phyloP scores from a whole-genome alignment of 352 stramenopile genomes.

The Saprolegnia diclina region DNA sequence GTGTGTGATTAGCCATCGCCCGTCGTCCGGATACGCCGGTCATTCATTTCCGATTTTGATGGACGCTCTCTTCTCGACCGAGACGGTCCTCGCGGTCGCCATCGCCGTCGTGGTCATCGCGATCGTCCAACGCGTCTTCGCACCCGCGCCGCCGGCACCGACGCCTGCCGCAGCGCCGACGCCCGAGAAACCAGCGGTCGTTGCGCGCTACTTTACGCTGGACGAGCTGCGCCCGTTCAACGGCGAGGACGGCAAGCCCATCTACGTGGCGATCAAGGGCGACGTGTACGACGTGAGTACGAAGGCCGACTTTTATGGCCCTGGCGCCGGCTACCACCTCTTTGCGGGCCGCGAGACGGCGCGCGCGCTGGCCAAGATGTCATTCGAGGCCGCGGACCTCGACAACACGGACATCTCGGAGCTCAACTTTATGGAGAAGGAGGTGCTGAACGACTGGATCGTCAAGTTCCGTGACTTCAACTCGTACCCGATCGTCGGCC shows the following conservation, averaged over 20 bases:
- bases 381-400: slow-evolving; percentile 91
- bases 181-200: slow-evolving; percentile 41
- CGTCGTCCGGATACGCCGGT: background rate
- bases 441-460: slow-evolving; percentile 89
- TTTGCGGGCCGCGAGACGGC: slow-evolving; percentile 95
- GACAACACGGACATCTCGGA: slow-evolving; percentile 77
- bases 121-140: slow-evolving; percentile 9
- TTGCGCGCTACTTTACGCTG: slow-evolving; percentile 87
- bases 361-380: slow-evolving; percentile 93
- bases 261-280: slow-evolving; percentile 94
- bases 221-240: slow-evolving; percentile 90
- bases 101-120: slow-evolving; percentile 4
- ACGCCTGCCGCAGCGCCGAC: slow-evolving; percentile 33
- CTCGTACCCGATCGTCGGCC: slow-evolving; percentile 92
- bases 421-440: slow-evolving; percentile 76
- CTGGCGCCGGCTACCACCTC: slow-evolving; percentile 92
- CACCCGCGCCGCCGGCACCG: background rate
- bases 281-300: slow-evolving; percentile 95
- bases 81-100: slow-evolving; percentile 6
- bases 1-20: background rate
- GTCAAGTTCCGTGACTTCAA: slow-evolving; percentile 96
- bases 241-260: slow-evolving; percentile 85
- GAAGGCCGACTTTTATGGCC: slow-evolving; percentile 94
- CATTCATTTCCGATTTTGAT: slow-evolving; percentile 8
- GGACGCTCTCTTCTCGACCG: background rate